Base-by-base conservation (phyloP, 805 yeast genomes). In the Maudiozyma turicensis region DNA sequence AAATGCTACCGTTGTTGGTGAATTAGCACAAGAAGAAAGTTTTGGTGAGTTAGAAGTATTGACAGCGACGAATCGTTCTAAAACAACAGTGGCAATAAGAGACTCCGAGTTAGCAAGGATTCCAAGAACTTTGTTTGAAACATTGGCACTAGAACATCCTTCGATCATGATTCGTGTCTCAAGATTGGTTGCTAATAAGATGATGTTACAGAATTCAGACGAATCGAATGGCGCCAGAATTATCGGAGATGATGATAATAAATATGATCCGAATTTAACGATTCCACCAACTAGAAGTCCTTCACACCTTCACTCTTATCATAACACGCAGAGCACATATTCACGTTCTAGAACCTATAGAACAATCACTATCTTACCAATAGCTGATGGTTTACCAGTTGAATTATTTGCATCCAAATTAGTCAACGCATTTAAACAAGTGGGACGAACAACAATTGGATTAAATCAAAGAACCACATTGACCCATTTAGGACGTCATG, bases 41-140 rank as follows among this genome's bases (percentile, higher is more conserved):
- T 77, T 93, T 51, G 99, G 98, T 3, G 98, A 91, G 66, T 84
- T 93, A 8, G 99, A 91, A 64, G 97, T 91, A 3, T 72, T 91
- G 52, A 88, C 95, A 0, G 88, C 88, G 10, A 76, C 84, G 9
- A 75, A 81, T 49, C 76, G 95, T 61, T 75, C 79, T 3, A 74
- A 74, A 44, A 81, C 90, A 0, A 75, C 85, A 54, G 80, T 87
- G 39, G 95, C 98, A 0, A 86, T 91, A 0, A 73, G 99, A 60
- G 98, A 91, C 56, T 85, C 97, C 0, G 99, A 93, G 65, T 73
- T 91, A 31, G 97, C 96, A 0, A 75, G 96, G 61, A 86, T 91
- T 48, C 98, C 99, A 13, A 77, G 96, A 68, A 78, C 89, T 0
- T 71, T 93, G 47, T 90, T 93, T 66, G 96, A 90, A 55, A 77